phyloP scores from a whole-genome alignment of 371 early-diverging fungal species.

The Globomyces sp. region DNA sequence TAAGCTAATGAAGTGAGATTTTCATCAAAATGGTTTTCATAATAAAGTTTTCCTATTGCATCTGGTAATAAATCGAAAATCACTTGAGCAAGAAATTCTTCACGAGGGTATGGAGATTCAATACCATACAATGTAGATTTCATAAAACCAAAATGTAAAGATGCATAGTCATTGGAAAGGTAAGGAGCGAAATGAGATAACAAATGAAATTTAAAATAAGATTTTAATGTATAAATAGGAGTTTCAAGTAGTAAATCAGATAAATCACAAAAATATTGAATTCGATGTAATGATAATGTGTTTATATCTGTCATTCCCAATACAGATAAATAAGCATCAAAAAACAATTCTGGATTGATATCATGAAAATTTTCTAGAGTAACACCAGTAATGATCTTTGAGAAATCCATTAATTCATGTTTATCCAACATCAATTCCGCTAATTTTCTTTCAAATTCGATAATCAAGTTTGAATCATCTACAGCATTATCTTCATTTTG shows the following conservation, averaged over 20 bases:
- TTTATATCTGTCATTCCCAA: background rate
- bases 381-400: background rate
- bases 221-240: background rate
- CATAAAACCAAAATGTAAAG: background rate
- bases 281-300: background rate
- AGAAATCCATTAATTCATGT: background rate
- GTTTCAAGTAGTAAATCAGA: background rate
- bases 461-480: background rate
- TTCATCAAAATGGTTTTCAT: conserved; percentile 13
- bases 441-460: background rate
- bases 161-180: background rate
- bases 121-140: background rate
- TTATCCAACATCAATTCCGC: background rate
- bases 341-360: background rate
- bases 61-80: background rate
- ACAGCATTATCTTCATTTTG: background rate
- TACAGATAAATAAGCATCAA: background rate
- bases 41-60: background rate
- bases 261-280: background rate
- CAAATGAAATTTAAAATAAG: background rate
- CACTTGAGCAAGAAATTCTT: background rate
- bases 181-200: background rate
- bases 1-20: background rate
- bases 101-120: background rate
- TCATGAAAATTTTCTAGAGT: background rate